Percentiles rank a stretch among this genome's conserved stretches.
phyloP scores from a whole-genome alignment of 1,284 basidiomycete species.

The Moesziomyces globuligerus region DNA sequence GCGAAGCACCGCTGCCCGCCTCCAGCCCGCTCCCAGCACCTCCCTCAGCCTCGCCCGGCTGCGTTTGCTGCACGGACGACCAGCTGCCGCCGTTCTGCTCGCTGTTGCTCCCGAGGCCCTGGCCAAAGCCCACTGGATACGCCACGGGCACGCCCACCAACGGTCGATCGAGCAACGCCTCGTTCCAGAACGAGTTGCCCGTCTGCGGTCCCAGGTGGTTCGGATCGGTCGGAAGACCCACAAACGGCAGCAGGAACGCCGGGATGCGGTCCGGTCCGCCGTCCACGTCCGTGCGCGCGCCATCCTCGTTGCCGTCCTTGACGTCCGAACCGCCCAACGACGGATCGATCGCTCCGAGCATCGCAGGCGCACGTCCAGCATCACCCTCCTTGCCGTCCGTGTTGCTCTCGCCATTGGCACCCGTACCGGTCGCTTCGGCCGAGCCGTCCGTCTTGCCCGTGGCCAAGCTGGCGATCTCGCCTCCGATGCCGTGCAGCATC shows the following conservation, averaged over 20 bases:
- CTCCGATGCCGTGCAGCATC: slow-evolving; percentile 44
- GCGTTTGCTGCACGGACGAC: slow-evolving; percentile 16
- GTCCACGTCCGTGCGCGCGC: slow-evolving; percentile 25
- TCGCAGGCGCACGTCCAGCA: slow-evolving; percentile 10
- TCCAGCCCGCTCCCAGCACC: not conserved
- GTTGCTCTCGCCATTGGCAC: slow-evolving; percentile 10
- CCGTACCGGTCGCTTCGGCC: slow-evolving; percentile 1
- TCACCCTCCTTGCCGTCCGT: slow-evolving; percentile 8
- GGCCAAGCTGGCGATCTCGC: slow-evolving; percentile 31
- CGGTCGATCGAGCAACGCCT: slow-evolving; percentile 45
- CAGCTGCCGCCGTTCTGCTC: slow-evolving; percentile 34
- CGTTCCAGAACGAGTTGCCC: slow-evolving; percentile 41
- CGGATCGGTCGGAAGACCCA: slow-evolving; percentile 46
- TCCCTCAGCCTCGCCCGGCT: slow-evolving; percentile 6
- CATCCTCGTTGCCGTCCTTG: slow-evolving; percentile 10
- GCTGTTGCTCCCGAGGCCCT: slow-evolving; percentile 8
- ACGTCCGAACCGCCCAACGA: slow-evolving; percentile 20
- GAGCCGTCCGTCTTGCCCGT: slow-evolving; percentile 18
- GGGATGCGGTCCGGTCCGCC: slow-evolving; percentile 36
- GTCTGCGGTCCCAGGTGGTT: slow-evolving; percentile 38
- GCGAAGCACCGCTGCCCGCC: not conserved
- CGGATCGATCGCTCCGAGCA: slow-evolving; percentile 29
- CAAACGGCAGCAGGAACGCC: slow-evolving; percentile 42
- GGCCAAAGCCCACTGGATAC: slow-evolving; percentile 42
- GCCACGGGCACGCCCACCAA: slow-evolving; percentile 45